These are phyloP conservation scores for Yamadazyma olivae DNA, from an alignment of 805 yeast species.

Conservation along the genomic window DNA sequence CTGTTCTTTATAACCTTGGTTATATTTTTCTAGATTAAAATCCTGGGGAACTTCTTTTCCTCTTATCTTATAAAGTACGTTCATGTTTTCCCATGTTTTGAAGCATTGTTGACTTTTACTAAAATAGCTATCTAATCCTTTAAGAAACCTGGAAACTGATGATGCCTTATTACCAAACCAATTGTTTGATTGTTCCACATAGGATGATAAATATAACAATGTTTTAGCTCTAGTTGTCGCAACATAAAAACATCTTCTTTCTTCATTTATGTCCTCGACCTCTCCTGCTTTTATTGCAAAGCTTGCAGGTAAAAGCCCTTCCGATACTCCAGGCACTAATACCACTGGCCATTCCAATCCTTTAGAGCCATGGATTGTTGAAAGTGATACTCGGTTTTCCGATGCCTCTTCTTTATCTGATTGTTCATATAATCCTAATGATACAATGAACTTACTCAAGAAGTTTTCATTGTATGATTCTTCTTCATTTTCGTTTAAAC, in stretches of 20 bases:
- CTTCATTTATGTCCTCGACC: conserved; percentile 57
- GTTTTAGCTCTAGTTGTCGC: conserved; percentile 81
- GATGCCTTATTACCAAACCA: conserved; percentile 20
- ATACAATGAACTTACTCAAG: conserved; percentile 25
- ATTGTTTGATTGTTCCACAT: conserved; percentile 9
- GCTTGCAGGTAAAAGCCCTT: conserved; percentile 62
- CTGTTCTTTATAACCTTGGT: conserved; percentile 5
- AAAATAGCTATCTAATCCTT: conserved; percentile 9
- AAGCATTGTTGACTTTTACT: conserved; percentile 17
- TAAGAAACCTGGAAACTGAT: conserved; percentile 27
- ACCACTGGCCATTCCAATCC: conserved; percentile 97
- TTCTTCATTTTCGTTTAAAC: background rate
- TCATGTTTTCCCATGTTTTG: conserved; percentile 12
- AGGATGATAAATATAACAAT: conserved; percentile 45
- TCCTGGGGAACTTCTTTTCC: conserved; percentile 3
- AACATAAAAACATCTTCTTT: conserved; percentile 81
- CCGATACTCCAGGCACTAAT: conserved; percentile 69
- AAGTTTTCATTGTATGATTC: conserved; percentile 11
- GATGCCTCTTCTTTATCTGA: conserved; percentile 17
- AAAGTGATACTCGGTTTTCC: conserved; percentile 40
- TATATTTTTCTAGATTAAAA: conserved; percentile 2
- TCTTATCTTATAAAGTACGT: conserved; percentile 17
- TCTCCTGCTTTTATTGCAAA: conserved; percentile 36
- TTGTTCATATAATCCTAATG: conserved; percentile 33
- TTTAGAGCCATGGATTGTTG: conserved; percentile 90